These are phyloP conservation scores for Plectosphaerella sp. DNA, from an alignment of 2,329 filamentous ascomycete species.

Conservation along the genomic window DNA sequence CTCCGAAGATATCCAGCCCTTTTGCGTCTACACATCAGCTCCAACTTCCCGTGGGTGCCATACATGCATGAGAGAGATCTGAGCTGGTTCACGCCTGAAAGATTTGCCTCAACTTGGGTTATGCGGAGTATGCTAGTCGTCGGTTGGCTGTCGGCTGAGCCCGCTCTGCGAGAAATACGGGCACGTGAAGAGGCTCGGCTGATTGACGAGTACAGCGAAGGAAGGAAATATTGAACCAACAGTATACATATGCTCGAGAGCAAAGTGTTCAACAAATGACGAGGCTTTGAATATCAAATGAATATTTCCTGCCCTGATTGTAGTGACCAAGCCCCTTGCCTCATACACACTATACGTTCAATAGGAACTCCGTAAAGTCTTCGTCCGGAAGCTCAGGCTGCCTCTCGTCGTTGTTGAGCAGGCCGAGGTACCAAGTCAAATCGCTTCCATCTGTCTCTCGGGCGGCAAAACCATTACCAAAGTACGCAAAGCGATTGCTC, in stretches of 20 bases:
- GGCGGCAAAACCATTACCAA: slow-evolving; percentile 17
- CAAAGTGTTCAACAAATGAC: no score
- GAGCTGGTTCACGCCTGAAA: slow-evolving; percentile 8
- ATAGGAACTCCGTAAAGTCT: slow-evolving; percentile 17
- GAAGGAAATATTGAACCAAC: neutral
- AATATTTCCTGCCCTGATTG: no score
- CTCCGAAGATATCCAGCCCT: slow-evolving; percentile 14
- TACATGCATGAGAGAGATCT: slow-evolving; percentile 5
- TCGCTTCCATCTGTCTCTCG: slow-evolving; percentile 12
- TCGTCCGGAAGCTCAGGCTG: slow-evolving; percentile 16
- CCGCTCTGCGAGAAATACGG: slow-evolving; percentile 14
- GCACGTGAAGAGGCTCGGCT: slow-evolving; percentile 10
- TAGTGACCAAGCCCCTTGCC: neutral
- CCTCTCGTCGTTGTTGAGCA: slow-evolving; percentile 10
- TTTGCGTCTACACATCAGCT: slow-evolving; percentile 13
- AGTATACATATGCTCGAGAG: neutral
- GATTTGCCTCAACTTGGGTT: slow-evolving; percentile 11
- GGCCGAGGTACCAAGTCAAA: slow-evolving; percentile 16
- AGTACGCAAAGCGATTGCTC: slow-evolving; percentile 18
- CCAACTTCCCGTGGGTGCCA: slow-evolving; percentile 16
- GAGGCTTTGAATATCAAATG: no score
- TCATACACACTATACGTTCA: slow-evolving; percentile 12
- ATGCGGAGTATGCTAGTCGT: slow-evolving; percentile 15
- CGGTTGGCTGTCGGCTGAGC: slow-evolving; percentile 15
- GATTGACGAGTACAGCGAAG: slow-evolving; percentile 5